Base-by-base conservation (phyloP, 768 basidiomycete genomes). In the Cantharellus anzutake region DNA sequence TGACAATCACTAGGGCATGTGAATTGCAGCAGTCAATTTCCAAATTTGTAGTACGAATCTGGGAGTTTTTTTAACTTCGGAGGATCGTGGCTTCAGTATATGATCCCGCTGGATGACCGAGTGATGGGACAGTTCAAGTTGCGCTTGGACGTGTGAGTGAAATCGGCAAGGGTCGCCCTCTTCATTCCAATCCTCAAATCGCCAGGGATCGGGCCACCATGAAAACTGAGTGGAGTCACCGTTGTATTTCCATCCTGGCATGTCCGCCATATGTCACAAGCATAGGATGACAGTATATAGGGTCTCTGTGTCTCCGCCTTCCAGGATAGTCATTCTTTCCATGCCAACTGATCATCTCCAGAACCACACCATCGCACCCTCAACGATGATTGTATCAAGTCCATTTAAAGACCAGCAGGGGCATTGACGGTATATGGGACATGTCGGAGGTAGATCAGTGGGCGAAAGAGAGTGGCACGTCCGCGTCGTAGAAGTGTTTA, bases 261-360 rank as follows among this genome's bases (percentile, higher is more conserved):
- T 91, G 88, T 0, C 94, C 94, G 11, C 96, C 96, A 62, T 80
- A 86, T 0, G 90, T 70, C 93, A 97, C n/a, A 97, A 65, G 4
- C 94, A 78, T 50, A 96, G 71, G 4, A 98, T 73, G 57, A 98
- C 71, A 7, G 56, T 16, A 56, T 29, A 29, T 29, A 29, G 20
- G 20, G 67, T 57, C 3, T 60, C 57, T 55, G 11, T 37, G 11
- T 7, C 20, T 29, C 20, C 20, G 20, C 44, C 29, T 48, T 29
- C 1, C 20, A 29, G 20, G 20, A 29, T 29, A 29, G 20, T 68
- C 65, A 65, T 96, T 90, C 57, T 86, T 79, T 64, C 96, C 92
- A 4, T 88, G 91, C 35, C 93, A 84, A 69, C 98, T 99, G 70
- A 97, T 74, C 4, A 94, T 98, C 69, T 98, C 94, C 2, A 98